Evolutionary conservation across 495 filamentous ascomycete species (phyloP).

Genomic region (Acidiella bohemica): DNA sequence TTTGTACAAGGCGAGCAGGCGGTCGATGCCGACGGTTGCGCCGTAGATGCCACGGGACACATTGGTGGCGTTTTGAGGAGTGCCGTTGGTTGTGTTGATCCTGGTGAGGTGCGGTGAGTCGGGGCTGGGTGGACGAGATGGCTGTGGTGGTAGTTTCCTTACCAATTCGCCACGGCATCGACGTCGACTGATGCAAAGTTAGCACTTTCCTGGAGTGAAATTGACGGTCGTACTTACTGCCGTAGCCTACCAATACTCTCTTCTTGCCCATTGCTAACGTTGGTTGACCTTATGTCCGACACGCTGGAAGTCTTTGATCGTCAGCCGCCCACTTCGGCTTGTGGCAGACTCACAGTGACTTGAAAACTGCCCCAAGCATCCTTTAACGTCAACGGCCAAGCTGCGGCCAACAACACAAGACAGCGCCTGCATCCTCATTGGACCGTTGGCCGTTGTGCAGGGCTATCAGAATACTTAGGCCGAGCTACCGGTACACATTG

Average conservation of each 20-base stretch:
- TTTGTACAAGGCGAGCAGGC: constrained; percentile 29
- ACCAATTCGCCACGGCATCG: background rate
- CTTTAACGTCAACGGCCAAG: too few species aligned
- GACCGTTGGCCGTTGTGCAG: too few species aligned
- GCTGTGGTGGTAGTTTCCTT: constrained; percentile 34
- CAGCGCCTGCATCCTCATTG: too few species aligned
- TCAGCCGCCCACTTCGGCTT: too few species aligned
- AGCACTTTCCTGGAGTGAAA: background rate
- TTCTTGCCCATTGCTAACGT: constrained; percentile 18
- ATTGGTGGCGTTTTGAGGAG: constrained; percentile 23
- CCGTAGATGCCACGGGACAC: constrained; percentile 31
- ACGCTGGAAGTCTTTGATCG: too few species aligned
- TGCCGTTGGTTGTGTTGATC: constrained; percentile 27
- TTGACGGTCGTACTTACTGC: constrained; percentile 19
- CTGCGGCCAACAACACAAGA: too few species aligned
- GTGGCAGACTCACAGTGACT: too few species aligned
- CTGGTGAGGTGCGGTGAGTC: too few species aligned
- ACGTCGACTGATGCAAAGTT: constrained; percentile 17
- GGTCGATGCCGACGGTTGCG: constrained; percentile 32
- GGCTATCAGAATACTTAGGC: too few species aligned
- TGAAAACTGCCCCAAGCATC: too few species aligned
- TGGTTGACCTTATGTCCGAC: too few species aligned
- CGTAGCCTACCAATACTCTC: constrained; percentile 25
- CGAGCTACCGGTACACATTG: too few species aligned
- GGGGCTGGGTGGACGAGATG: constrained; percentile 38